A percentile compares a stretch with the other conserved stretches of the same genome.
Evolutionary conservation across 1,284 basidiomycete genomes (phyloP).

Genomic region (Ustilago tritici): DNA sequence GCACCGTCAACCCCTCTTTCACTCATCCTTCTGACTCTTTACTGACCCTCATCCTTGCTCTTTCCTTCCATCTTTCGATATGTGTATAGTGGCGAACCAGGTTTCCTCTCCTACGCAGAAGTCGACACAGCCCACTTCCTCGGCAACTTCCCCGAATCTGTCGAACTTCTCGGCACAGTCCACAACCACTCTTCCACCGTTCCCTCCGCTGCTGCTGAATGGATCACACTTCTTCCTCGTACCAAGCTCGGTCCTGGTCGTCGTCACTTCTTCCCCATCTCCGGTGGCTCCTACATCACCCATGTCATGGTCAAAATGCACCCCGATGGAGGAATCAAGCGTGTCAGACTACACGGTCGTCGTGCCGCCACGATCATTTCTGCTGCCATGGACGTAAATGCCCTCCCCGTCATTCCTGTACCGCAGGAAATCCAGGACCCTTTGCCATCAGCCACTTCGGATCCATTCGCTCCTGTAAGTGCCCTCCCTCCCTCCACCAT

Average conservation of each 20-base stretch:
- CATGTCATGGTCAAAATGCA: slow-evolving; percentile 90
- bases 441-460: slow-evolving; percentile 49
- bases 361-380: slow-evolving; percentile 69
- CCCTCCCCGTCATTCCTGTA: slow-evolving; percentile 44
- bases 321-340: slow-evolving; percentile 95
- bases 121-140: slow-evolving; percentile 96
- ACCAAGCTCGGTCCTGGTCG: slow-evolving; percentile 88
- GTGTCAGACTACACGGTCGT: slow-evolving; percentile 84
- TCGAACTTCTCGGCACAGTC: slow-evolving; percentile 80
- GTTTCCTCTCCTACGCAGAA: slow-evolving; percentile 81
- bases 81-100: slow-evolving; percentile 67
- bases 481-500: slow-evolving; percentile 18
- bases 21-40: not conserved
- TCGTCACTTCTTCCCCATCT: slow-evolving; percentile 87
- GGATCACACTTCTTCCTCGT: slow-evolving; percentile 81
- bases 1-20: not conserved
- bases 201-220: slow-evolving; percentile 70
- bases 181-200: slow-evolving; percentile 63
- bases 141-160: slow-evolving; percentile 89
- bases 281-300: slow-evolving; percentile 76
- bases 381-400: slow-evolving; percentile 23
- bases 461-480: slow-evolving; percentile 44
- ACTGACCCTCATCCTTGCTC: not conserved
- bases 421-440: slow-evolving; percentile 52
- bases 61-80: not conserved